phyloP scores from a whole-genome alignment of 495 filamentous ascomycete genomes.

The Haplographium delicatum region DNA sequence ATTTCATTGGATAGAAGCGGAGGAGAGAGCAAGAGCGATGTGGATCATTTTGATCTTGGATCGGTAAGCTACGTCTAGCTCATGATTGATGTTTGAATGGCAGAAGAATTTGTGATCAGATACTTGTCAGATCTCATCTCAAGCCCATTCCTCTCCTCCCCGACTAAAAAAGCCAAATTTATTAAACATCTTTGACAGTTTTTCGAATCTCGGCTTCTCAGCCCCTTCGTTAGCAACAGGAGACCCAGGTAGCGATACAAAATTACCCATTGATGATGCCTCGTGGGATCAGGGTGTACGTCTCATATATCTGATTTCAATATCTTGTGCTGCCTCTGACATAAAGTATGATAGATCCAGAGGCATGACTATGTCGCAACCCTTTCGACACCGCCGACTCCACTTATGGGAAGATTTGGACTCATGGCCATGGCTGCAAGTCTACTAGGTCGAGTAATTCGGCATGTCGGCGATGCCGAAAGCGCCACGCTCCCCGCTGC shows the following conservation, averaged over 20 bases:
- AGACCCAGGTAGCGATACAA: conserved; percentile 32
- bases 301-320: not conserved
- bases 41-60: conserved; percentile 46
- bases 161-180: too few species aligned
- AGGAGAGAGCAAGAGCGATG: conserved; percentile 43
- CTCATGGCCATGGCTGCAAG: not conserved
- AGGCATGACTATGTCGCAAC: not conserved
- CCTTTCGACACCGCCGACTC: not conserved
- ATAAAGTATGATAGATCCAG: too few species aligned
- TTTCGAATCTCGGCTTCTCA: conserved; percentile 4
- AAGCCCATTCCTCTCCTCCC: too few species aligned
- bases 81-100: not conserved
- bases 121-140: too few species aligned
- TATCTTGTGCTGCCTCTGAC: conserved; percentile 7
- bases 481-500: not conserved
- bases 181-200: not conserved
- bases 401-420: conserved; percentile 2
- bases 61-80: conserved; percentile 18
- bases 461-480: not conserved
- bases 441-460: conserved; percentile 5
- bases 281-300: conserved; percentile 30
- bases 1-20: conserved; percentile 40
- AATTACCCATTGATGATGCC: conserved; percentile 38
- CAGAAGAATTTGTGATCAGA: not conserved
- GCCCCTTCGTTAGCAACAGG: conserved; percentile 15